phyloP scores from a whole-genome alignment of 1,139 yeast species.

The Lodderomyces beijingensis region DNA sequence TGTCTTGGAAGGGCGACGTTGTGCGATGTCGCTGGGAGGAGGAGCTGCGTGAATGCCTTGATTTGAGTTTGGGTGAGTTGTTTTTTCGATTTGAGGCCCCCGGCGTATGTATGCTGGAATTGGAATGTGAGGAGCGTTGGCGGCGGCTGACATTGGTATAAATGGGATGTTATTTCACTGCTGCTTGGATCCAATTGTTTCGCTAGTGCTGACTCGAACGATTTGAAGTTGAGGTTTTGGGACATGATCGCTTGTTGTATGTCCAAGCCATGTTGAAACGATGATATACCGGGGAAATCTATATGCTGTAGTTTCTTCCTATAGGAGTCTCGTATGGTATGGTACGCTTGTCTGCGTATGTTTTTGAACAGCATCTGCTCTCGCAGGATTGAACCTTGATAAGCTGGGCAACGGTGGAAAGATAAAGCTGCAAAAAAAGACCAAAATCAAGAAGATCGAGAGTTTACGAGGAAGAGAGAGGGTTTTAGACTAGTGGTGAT shows the following conservation, averaged over 20 bases:
- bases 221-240: conserved; percentile 60
- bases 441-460: too few relatives aligned
- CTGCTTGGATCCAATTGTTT: conserved; percentile 3
- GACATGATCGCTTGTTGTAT: conserved; percentile 62
- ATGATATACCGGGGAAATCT: conserved; percentile 53
- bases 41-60: conserved; percentile 8
- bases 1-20: background rate
- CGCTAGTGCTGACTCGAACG: conserved; percentile 38
- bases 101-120: conserved; percentile 80
- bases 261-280: conserved; percentile 55
- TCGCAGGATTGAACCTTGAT: background rate
- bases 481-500: too few relatives aligned
- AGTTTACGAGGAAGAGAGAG: too few relatives aligned
- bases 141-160: conserved; percentile 48
- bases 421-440: too few relatives aligned
- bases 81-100: conserved; percentile 74
- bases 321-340: conserved; percentile 1
- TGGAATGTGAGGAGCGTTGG: conserved; percentile 75
- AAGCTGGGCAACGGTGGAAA: too few relatives aligned
- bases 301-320: conserved; percentile 50
- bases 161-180: conserved; percentile 7
- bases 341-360: background rate
- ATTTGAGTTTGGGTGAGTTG: conserved; percentile 23
- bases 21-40: background rate
- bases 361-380: too few relatives aligned